Base-by-base conservation (phyloP, 1,139 yeast species). In the Fermentozyma sake region DNA sequence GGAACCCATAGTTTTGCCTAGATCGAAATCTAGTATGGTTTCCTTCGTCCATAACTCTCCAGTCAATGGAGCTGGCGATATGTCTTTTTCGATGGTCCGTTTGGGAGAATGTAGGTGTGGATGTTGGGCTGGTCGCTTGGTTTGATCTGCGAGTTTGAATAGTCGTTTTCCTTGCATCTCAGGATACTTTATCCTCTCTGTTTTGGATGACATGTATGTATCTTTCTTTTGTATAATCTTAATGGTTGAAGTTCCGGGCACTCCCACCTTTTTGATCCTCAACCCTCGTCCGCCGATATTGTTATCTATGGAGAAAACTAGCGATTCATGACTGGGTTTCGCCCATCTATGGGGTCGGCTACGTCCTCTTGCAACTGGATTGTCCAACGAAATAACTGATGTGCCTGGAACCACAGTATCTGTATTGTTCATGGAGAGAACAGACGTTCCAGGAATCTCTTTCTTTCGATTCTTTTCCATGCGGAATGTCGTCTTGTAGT, bases 201-300 rank as follows among this genome's bases (percentile, higher is more conserved):
- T n/a, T n/a, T n/a, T n/a, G n/a, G n/a, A n/a, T n/a, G n/a, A n/a
- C n/a, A n/a, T n/a, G n/a, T n/a, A n/a, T n/a, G n/a, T n/a, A n/a
- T n/a, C n/a, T 14, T 27, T 27, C 21, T 18, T 30, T 22, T 20
- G 27, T 17, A 23, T 23, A 11, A 33, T 29, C 18, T 29, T 33
- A 15, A 33, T 22, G 24, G 30, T 41, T 14, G 44, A 41, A 6
- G 44, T 39, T 10, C 46, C 46, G n/a, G 46, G 44, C 10, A 41
- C 38, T 9, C 27, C 37, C 6, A 30, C 17, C 25, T 34, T 31
- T 19, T 40, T 38, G 20, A 37, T 33, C 12, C 30, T 34, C 27
- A 41, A 31, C n/a, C n/a, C n/a, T n/a, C n/a, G n/a, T n/a, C n/a
- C n/a, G 30, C 33, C 33, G 24, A 36, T 34, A 28, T 41, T 33